Evolutionary conservation across 73 alveolate genomes (phyloP), one percentile per base, ranked within the genome.

Genomic region (Paramecium octaurelia): DNA sequence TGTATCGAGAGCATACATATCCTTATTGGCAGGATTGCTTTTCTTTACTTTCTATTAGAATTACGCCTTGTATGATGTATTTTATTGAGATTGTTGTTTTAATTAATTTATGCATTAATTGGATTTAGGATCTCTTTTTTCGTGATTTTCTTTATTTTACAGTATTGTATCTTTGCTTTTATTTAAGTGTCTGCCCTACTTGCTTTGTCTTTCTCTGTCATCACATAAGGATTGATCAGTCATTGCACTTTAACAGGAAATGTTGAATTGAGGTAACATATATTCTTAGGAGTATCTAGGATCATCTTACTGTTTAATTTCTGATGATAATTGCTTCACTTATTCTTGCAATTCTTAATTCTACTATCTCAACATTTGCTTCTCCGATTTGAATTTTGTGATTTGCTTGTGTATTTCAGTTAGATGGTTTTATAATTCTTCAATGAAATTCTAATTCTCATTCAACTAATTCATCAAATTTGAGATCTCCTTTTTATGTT

Each of bases 361-460:
- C 40, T 31, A 34, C 40, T 73, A 38, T 73, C 27, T 73, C 40
- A 73, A 73, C 0, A 10, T 36, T 36, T 16, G 11, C 21, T 73
- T 73, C n/a, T 73, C 87, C 40, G 35, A 73, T 73, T 73, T 73
- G 6, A 73, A 73, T 38, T 73, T 36, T 0, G 87, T 73, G 16
- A 73, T 36, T 18, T 73, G 38, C 7, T 40, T 34, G 38, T 73
- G 87, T 29, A 73, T 73, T 16, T 73, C 87, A 35, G 87, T 40
- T 1, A 73, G 10, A 73, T 73, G 87, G 9, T 73, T 73, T 40
- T 73, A 36, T 21, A 73, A 18, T 38, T 73, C 87, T 73, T 73
- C 87, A 36, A 73, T 73, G n/a, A 73, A 73, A 73, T 23, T 73
- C n/a, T 73, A 11, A 73, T 73, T 73, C 14, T 73, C 87, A 73